Evolutionary conservation across 2,329 filamentous ascomycete species (phyloP), one percentile per base, ranked within the genome.

Genomic region (Coniella lustricola): DNA sequence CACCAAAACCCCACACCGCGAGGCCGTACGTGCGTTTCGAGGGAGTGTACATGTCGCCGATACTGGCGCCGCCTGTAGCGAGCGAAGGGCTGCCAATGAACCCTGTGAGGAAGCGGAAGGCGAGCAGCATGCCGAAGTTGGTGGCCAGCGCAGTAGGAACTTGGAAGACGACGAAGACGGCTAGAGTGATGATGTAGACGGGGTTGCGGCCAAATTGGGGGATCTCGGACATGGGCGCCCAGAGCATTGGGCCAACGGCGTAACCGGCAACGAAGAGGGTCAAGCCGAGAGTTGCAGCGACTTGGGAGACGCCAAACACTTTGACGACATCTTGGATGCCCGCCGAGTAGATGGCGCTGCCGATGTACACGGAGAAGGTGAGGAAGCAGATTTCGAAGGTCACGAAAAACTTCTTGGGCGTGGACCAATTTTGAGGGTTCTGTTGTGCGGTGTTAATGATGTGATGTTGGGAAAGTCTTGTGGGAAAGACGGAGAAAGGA

Each of bases 31-130:
- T 77, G 0, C 82, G 61, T n/a, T 74, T 68, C 54, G 76, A 67
- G n/a, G 79, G 61, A 31, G 70, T 74, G 56, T 76, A 80, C 59
- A 77, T 73, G 54, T 77, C 75, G 41, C 68, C 68, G 0, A 77
- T 65, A 0, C 73, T 72, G 2, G 74, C 75, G 22, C 67, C 74
- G 3, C 73, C 74, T 1, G 74, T 84, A 0, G 82, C 81, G 5
- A 87, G 64, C 60, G 77, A 81, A 0, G 82, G 82, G 9, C 73
- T 78, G 4, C 81, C 81, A 54, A 84, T 81, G 68, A 84, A 82
- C 0, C 81, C 82, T 49, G 79, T 77, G 3, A 85, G 62, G 63
- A 84, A 84, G 2, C 81, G 73, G 3, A 82, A 67, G 1, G 84
- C 77, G 55, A 85, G 70, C 9, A 88, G 69, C 0, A 80, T 80